Base-by-base conservation (phyloP, 1,284 basidiomycete genomes). In the Heterobasidion irregulare region DNA sequence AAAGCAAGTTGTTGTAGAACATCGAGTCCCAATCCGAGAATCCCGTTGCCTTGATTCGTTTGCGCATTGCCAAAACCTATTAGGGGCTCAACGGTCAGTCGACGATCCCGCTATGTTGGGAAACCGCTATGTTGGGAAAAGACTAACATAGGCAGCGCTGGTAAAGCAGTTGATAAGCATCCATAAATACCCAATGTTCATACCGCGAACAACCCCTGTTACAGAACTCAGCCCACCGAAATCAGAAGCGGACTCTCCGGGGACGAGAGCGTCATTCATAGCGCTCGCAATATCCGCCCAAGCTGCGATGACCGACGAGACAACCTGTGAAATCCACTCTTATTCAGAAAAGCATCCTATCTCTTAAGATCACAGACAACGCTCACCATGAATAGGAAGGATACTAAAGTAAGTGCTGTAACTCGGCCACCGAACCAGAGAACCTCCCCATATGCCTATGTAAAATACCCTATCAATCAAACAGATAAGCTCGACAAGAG, bases 21-120 rank as follows among this genome's bases (percentile, higher is more conserved):
- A 99, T 98, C 32, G 95, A 91, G 68, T 99, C 97, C 95, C 94
- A 98, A 68, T 99, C 96, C 59, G 94, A 96, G 76, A 99, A 99
- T 44, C 93, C 93, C n/a, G 94, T 98, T 46, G 81, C 70, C 76
- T 99, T 99, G 78, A 99, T 99, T 57, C 90, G 82, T 72, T 97
- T 98, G 60, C 97, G 85, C 97, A 99, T 99, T 53, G 90, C 81
- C 54, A 99, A 79, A 47, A 95, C 89, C 92, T 94, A 60, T 19
- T 18, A 9, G 53, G 33, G 8, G 50, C 12, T 8, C 51, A 10
- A 41, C 43, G 46, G 41, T 56, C 12, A 53, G 47, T 45, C 15
- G 48, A 38, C 16, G 36, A 8, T 46, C 10, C 33, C 43, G 32
- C 44, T 33, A 43, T 43, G 45, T 49, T 2, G n/a, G 15, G 13